Percentiles rank a stretch among this genome's conserved stretches.
Conservation (phyloP, 371 early-diverging fungal genomes). For the Apophysomyces elegans region DNA sequence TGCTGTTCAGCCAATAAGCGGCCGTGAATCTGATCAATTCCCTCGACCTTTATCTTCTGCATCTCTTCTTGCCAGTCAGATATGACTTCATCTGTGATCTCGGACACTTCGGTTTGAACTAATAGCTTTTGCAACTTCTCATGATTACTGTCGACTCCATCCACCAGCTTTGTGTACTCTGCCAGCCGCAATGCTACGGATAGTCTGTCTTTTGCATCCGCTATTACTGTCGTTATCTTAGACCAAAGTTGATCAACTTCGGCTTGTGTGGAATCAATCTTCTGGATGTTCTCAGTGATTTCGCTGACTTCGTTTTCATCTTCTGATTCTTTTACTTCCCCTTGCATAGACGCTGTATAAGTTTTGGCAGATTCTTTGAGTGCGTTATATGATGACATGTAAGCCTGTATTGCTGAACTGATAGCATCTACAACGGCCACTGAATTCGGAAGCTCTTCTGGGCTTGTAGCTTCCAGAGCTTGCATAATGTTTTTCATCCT, state of each 20-base stretch:
- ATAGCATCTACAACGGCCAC: constrained; percentile 15
- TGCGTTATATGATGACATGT: constrained; percentile 19
- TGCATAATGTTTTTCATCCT: constrained; percentile 6
- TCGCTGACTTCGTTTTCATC: background rate
- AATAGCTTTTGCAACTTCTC: constrained; percentile 7
- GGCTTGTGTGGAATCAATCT: constrained; percentile 10
- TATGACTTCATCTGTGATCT: constrained; percentile 20
- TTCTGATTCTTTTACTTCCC: constrained; percentile 5
- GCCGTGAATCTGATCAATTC: constrained; percentile 16
- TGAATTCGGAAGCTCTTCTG: constrained; percentile 4
- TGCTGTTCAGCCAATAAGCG: constrained; percentile 9
- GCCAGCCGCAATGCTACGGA: constrained; percentile 14
- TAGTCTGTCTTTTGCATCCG: constrained; percentile 7
- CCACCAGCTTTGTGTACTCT: constrained; percentile 15
- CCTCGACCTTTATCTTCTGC: constrained; percentile 14
- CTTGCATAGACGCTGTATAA: constrained; percentile 9
- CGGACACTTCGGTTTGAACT: background rate
- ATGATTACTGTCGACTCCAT: constrained; percentile 11
- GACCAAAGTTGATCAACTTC: constrained; percentile 19
- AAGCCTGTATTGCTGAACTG: constrained; percentile 16
- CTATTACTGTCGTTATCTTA: constrained; percentile 1
- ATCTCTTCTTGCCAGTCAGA: constrained; percentile 31
- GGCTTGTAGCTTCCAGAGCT: background rate
- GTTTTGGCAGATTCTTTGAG: constrained; percentile 13
- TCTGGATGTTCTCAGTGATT: background rate